phyloP scores from a whole-genome alignment of 768 basidiomycete species.

The Naganishia onofrii region DNA sequence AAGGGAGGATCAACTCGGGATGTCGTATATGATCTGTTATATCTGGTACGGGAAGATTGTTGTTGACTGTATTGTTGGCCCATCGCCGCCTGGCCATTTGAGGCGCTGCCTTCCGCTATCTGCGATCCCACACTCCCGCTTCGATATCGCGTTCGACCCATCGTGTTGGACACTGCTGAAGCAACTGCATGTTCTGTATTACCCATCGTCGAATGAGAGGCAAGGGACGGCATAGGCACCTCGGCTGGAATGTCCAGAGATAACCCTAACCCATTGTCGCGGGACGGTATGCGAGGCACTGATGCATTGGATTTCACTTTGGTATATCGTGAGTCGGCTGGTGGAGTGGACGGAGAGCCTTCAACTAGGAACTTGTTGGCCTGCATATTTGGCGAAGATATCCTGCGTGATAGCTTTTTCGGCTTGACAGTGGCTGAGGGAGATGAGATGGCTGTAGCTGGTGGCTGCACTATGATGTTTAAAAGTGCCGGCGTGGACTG shows the following conservation, averaged over 20 bases:
- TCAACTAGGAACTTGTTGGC: not conserved
- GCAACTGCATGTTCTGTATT: not conserved
- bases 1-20: slow-evolving; percentile 9
- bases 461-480: not conserved
- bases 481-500: not conserved
- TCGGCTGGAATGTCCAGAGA: not conserved
- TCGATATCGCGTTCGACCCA: slow-evolving; percentile 20
- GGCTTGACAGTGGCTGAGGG: not conserved
- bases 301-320: not conserved
- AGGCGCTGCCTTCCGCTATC: not conserved
- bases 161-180: slow-evolving; percentile 10
- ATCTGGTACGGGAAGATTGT: slow-evolving; percentile 4
- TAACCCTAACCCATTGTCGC: slow-evolving; percentile 13
- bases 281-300: not conserved
- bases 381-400: slow-evolving; percentile 18
- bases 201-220: not conserved
- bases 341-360: not conserved
- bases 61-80: not conserved
- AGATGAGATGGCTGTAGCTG: not conserved
- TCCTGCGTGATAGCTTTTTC: not conserved
- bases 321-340: not conserved
- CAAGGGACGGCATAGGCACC: not conserved
- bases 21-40: slow-evolving; percentile 18
- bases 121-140: slow-evolving; percentile 19
- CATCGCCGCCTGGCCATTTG: not conserved